Evolutionary conservation across 257 asterid genomes (phyloP).

Genomic region (Solanum tarijense): DNA sequence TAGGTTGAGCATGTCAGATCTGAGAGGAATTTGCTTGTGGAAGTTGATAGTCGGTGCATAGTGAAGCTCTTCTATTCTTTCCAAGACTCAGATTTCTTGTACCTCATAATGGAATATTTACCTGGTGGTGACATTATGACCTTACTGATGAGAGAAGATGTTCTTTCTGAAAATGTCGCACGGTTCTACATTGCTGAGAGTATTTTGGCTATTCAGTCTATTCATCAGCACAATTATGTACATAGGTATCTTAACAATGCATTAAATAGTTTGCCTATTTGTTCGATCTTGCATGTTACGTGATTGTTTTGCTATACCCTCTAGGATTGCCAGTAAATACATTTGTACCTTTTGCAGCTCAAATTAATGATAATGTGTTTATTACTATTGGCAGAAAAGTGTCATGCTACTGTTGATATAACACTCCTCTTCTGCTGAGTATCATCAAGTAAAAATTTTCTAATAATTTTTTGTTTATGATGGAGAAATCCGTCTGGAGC

Average conservation of each 20-base stretch:
- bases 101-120: slow-evolving; percentile 94
- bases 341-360: neutral
- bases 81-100: slow-evolving; percentile 87
- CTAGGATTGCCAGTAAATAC: neutral
- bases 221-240: slow-evolving; percentile 86
- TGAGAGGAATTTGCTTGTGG: slow-evolving; percentile 94
- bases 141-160: slow-evolving; percentile 84
- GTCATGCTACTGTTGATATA: neutral
- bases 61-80: slow-evolving; percentile 90
- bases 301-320: neutral
- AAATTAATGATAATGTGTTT: neutral
- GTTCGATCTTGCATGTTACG: neutral
- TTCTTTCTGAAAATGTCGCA: slow-evolving; percentile 79
- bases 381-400: neutral
- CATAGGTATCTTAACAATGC: slow-evolving; percentile 42
- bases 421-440: neutral
- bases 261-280: neutral
- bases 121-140: slow-evolving; percentile 99
- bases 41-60: slow-evolving; percentile 96
- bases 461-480: neutral
- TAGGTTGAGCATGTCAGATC: slow-evolving; percentile 99
- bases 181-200: slow-evolving; percentile 93
- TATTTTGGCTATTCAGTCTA: slow-evolving; percentile 86
- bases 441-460: neutral
- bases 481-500: neutral